Evolutionary conservation across 1,284 basidiomycete genomes (phyloP).

Genomic region (Ustilago tritici): DNA sequence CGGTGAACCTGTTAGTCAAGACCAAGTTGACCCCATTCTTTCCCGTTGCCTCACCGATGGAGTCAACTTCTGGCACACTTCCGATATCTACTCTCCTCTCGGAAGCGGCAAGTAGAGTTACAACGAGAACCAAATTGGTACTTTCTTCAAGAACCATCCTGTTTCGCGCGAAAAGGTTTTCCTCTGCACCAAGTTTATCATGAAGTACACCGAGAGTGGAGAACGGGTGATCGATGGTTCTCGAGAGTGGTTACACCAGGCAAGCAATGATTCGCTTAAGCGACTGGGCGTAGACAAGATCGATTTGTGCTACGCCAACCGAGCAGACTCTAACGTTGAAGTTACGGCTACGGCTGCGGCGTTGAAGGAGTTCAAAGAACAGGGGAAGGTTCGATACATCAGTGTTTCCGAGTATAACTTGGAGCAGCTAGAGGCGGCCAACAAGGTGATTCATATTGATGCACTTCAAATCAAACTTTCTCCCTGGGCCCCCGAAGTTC

Average conservation of each 20-base stretch:
- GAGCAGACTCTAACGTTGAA: conserved; percentile 71
- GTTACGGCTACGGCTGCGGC: conserved; percentile 81
- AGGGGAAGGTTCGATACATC: conserved; percentile 79
- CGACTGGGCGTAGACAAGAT: conserved; percentile 68
- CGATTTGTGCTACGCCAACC: conserved; percentile 71
- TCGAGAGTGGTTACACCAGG: conserved; percentile 66
- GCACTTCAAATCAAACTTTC: conserved; percentile 72
- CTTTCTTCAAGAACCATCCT: conserved; percentile 66
- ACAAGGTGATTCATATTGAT: conserved; percentile 70
- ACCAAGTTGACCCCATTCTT: conserved; percentile 35
- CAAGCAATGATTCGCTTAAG: conserved; percentile 66
- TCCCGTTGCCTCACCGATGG: conserved; percentile 39
- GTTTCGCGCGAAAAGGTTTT: conserved; percentile 69
- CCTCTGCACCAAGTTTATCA: conserved; percentile 70
- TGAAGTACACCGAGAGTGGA: conserved; percentile 46
- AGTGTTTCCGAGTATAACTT: conserved; percentile 73
- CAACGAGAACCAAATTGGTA: conserved; percentile 70
- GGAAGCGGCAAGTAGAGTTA: conserved; percentile 56
- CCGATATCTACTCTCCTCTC: conserved; percentile 56
- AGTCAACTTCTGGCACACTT: conserved; percentile 47
- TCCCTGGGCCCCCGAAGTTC: conserved; percentile 70
- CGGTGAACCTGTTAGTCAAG: conserved; percentile 33
- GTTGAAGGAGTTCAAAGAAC: conserved; percentile 80
- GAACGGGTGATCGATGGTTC: conserved; percentile 36
- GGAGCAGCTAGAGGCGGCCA: conserved; percentile 44